phyloP scores from a whole-genome alignment of 1,139 yeast genomes.

The Arxiozyma slooffiae region DNA sequence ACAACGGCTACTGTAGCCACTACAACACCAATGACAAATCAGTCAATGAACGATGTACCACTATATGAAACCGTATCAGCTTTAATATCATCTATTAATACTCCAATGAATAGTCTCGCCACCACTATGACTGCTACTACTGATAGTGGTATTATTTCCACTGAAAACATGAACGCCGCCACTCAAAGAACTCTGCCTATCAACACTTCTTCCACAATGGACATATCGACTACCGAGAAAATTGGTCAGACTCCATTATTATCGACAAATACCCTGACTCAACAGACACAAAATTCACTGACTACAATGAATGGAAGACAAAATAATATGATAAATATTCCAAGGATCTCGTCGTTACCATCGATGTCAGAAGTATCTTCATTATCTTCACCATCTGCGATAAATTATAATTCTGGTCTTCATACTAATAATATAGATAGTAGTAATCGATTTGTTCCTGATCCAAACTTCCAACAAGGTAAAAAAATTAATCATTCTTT shows the following conservation, averaged over 20 bases:
- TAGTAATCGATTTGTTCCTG: not conserved
- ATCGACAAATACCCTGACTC: not conserved
- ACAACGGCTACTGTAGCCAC: slow-evolving; percentile 1
- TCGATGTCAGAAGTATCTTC: not conserved
- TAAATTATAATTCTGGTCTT: too few species aligned
- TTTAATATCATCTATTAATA: slow-evolving; percentile 11
- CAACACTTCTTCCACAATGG: not conserved
- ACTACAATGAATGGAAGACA: not conserved
- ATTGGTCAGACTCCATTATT: not conserved
- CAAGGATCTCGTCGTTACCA: not conserved
- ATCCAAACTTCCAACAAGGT: not conserved
- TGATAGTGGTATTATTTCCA: not conserved
- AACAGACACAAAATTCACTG: not conserved
- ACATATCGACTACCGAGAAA: not conserved
- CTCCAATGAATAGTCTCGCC: not conserved
- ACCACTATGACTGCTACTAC: not conserved
- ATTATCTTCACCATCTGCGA: not conserved
- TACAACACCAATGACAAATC: not conserved
- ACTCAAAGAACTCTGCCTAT: not conserved
- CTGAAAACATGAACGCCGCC: not conserved
- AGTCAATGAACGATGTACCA: not conserved
- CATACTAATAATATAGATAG: not conserved
- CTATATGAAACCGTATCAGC: slow-evolving; percentile 13
- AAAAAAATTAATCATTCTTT: not conserved
- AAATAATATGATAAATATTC: not conserved